A percentile compares a stretch with the other conserved stretches of the same genome.
These are phyloP conservation scores for Colletotrichum tropicale DNA, from an alignment of 2,329 filamentous ascomycete genomes.

Conservation along the genomic window DNA sequence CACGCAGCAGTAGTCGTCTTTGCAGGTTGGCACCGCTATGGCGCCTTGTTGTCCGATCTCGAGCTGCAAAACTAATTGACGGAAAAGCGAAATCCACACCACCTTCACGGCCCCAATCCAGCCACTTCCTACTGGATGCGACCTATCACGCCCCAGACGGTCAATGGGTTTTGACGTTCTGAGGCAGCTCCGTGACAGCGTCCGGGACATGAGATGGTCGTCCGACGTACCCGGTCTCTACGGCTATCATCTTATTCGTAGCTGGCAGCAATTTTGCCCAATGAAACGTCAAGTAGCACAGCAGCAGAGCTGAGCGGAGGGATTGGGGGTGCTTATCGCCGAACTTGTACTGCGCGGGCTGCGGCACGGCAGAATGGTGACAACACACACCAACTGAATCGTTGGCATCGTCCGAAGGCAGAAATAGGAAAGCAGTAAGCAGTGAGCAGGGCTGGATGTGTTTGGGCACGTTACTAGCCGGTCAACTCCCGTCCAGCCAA, in stretches of 20 bases:
- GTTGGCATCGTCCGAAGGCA: neutral
- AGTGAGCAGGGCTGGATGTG: neutral
- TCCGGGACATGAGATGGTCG: constrained; percentile 9
- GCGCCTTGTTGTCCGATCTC: neutral
- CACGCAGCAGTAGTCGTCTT: neutral
- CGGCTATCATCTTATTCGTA: neutral
- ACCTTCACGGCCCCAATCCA: neutral
- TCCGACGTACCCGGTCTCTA: constrained; percentile 4
- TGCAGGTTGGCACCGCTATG: neutral
- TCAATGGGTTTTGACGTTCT: constrained; percentile 9
- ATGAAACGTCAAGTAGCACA: neutral
- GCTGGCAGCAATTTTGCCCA: neutral
- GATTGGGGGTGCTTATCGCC: neutral
- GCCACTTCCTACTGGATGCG: constrained; percentile 1
- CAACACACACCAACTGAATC: neutral
- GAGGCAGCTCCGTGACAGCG: constrained; percentile 14
- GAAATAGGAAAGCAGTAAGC: neutral
- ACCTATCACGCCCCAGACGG: neutral
- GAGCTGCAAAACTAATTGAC: neutral
- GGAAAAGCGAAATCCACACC: neutral
- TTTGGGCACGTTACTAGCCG: neutral
- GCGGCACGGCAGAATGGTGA: neutral
- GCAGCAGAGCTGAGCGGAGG: neutral
- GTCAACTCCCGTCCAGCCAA: neutral
- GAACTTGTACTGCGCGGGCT: neutral